A percentile compares a stretch with the other conserved stretches of the same genome.
Conservation (phyloP, 176 grass and related monocot genomes). For the Luzula sylvatica region DNA sequence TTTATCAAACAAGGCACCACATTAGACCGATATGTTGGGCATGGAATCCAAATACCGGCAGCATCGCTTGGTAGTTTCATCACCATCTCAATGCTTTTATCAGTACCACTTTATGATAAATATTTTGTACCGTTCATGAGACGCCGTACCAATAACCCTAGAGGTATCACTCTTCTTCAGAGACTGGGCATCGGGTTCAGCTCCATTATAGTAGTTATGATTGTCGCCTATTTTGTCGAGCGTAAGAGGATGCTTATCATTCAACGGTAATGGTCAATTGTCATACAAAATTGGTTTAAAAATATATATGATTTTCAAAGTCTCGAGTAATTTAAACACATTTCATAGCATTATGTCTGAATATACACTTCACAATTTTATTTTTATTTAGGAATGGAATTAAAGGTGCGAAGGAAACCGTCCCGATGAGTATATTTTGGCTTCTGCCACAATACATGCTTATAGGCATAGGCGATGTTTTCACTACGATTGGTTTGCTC, state of each 20-base stretch:
- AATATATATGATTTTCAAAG: not conserved
- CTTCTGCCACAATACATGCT: constrained; percentile 58
- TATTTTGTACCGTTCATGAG: constrained; percentile 23
- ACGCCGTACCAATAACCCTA: constrained; percentile 35
- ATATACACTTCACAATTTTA: too few relatives aligned
- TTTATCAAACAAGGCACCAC: constrained; percentile 63
- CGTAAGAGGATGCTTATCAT: constrained; percentile 22
- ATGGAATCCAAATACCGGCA: constrained; percentile 36
- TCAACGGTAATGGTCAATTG: constrained; percentile 11
- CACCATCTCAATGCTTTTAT: constrained; percentile 35
- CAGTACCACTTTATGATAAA: constrained; percentile 30
- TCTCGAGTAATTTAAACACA: too few relatives aligned
- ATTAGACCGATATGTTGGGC: constrained; percentile 31
- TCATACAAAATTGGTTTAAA: not conserved
- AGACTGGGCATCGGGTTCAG: constrained; percentile 36
- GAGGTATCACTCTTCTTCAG: constrained; percentile 37
- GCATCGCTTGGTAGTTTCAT: constrained; percentile 41
- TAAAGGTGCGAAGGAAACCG: constrained; percentile 7
- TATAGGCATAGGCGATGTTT: constrained; percentile 33
- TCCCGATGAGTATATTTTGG: constrained; percentile 43
- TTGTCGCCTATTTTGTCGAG: constrained; percentile 29
- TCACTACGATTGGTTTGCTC: constrained; percentile 28
- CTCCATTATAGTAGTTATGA: constrained; percentile 27
- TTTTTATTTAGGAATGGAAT: constrained; percentile 10
- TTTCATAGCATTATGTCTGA: too few relatives aligned